phyloP scores from a whole-genome alignment of 169 alveolate species.

The Plasmodium vivax region DNA sequence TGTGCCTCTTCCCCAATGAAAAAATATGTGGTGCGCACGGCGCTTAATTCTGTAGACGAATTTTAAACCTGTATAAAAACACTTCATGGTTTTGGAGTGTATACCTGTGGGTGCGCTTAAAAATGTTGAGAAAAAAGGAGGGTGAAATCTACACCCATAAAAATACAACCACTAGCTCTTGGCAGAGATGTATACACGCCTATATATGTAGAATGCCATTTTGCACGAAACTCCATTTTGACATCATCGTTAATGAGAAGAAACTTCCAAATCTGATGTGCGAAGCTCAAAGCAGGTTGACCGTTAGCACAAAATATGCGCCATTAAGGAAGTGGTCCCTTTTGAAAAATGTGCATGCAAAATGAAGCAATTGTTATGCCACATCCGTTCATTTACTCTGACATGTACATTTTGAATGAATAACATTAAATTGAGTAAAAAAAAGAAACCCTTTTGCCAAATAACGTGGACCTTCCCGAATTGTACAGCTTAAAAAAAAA shows the following conservation, averaged over 20 bases:
- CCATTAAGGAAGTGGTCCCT: neutral
- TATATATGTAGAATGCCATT: neutral
- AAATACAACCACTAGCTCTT: neutral
- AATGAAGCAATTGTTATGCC: neutral
- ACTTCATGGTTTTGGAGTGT: neutral
- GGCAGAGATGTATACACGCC: neutral
- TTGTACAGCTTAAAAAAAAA: neutral
- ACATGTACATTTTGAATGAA: neutral
- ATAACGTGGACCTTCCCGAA: neutral
- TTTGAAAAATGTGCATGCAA: neutral
- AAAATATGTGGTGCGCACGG: neutral
- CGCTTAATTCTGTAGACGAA: neutral
- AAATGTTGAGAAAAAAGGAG: neutral
- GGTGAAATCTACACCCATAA: neutral
- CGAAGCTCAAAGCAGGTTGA: neutral
- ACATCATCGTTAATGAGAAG: neutral
- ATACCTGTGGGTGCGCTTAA: neutral
- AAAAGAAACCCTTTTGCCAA: neutral
- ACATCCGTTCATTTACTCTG: neutral
- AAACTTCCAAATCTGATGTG: neutral
- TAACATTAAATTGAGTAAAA: neutral
- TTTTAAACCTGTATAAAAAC: neutral
- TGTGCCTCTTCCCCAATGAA: neutral
- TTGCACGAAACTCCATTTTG: neutral
- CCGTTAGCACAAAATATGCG: neutral